These are phyloP conservation scores for Aotearoamyces nothofagi DNA, from an alignment of 2,329 filamentous ascomycete species.

Conservation along the genomic window DNA sequence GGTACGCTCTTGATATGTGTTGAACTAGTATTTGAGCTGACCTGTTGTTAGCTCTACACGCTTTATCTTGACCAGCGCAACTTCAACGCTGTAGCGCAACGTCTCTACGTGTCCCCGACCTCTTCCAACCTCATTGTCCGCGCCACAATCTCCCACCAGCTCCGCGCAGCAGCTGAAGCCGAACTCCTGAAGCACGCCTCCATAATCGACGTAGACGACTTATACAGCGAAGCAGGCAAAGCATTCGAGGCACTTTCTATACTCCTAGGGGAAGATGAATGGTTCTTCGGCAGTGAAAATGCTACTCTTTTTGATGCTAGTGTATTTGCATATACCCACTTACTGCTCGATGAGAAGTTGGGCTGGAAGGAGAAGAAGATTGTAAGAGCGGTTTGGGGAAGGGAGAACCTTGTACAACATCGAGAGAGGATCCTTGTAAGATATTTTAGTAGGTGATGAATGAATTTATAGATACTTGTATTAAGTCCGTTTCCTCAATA, in stretches of 20 bases:
- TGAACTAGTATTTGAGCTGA: constrained; percentile 1
- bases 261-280: constrained; percentile 38
- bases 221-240: constrained; percentile 44
- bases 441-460: constrained; percentile 13
- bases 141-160: constrained; percentile 43
- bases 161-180: constrained; percentile 56
- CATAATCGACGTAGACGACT: constrained; percentile 37
- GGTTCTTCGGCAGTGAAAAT: constrained; percentile 37
- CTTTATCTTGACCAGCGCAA: constrained; percentile 66
- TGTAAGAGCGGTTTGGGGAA: constrained; percentile 35
- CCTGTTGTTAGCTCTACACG: constrained; percentile 45
- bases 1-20: constrained; percentile 32
- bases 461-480: too few relatives aligned
- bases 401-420: constrained; percentile 50
- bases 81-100: constrained; percentile 44
- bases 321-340: constrained; percentile 78
- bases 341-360: constrained; percentile 48
- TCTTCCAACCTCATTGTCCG: constrained; percentile 46
- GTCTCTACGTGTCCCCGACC: constrained; percentile 58
- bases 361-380: constrained; percentile 51
- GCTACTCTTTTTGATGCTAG: constrained; percentile 76
- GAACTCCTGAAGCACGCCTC: constrained; percentile 54
- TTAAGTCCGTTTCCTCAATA: too few relatives aligned
- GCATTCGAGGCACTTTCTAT: constrained; percentile 47
- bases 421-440: constrained; percentile 35